phyloP scores from a whole-genome alignment of 345 rosid genomes.

The Euphorbia peplus region DNA sequence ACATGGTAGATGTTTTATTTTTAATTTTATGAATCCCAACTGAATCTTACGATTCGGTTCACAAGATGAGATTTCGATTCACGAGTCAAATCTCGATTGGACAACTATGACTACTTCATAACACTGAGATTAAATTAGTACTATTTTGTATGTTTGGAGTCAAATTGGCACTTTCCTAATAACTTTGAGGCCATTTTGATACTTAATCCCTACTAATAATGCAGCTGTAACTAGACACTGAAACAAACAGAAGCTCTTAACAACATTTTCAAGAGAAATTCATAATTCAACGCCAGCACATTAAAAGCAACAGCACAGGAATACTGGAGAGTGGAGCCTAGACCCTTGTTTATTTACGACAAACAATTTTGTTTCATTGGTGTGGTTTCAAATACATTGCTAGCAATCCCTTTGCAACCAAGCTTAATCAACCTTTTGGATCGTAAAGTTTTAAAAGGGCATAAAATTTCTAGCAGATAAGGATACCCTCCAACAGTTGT shows the following conservation, averaged over 20 bases:
- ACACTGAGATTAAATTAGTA: too few relatives aligned
- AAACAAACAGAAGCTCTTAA: background rate
- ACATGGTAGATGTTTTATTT: too few relatives aligned
- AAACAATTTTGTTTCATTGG: background rate
- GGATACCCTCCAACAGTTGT: background rate
- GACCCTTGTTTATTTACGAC: background rate
- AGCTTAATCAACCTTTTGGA: background rate
- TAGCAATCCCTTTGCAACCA: background rate
- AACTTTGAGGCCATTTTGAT: too few relatives aligned
- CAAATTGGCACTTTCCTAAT: too few relatives aligned
- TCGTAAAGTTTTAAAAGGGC: background rate
- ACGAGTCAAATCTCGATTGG: too few relatives aligned
- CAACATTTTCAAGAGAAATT: background rate
- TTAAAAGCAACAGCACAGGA: background rate
- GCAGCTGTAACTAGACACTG: background rate
- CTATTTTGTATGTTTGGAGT: too few relatives aligned
- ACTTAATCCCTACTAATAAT: background rate
- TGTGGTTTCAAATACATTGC: background rate
- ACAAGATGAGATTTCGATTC: too few relatives aligned
- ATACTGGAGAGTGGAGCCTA: background rate
- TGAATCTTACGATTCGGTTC: too few relatives aligned
- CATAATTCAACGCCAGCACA: background rate
- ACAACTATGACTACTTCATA: too few relatives aligned
- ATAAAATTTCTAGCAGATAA: background rate
- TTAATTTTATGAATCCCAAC: too few relatives aligned